A percentile compares a stretch with the other conserved stretches of the same genome.
Conservation (phyloP, 495 filamentous ascomycete genomes). For the Penicillium turbatum region DNA sequence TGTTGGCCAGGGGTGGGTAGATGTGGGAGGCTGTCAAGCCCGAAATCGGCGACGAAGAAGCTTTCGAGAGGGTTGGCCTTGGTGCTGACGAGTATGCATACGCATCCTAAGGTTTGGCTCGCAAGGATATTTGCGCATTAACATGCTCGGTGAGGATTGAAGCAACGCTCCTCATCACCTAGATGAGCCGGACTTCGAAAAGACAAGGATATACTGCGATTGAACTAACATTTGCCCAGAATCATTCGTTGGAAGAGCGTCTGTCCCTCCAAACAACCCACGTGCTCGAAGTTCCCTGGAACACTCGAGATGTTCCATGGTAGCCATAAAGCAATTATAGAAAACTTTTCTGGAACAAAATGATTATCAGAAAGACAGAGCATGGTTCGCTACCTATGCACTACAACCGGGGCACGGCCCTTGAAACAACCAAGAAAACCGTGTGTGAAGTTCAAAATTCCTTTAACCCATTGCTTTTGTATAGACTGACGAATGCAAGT, state of each 20-base stretch:
- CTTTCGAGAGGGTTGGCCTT: neutral
- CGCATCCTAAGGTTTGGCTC: neutral
- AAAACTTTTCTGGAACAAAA: neutral
- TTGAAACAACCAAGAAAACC: slow-evolving; percentile 6
- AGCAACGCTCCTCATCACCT: neutral
- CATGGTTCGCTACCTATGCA: neutral
- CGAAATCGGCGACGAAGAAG: neutral
- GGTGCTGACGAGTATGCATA: too few species aligned
- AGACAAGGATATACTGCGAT: neutral
- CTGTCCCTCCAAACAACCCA: neutral
- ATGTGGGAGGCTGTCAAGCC: neutral
- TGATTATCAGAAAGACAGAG: neutral
- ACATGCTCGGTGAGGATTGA: neutral
- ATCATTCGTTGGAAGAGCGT: neutral
- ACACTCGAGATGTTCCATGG: neutral
- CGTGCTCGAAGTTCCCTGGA: neutral
- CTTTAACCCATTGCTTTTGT: slow-evolving; percentile 40
- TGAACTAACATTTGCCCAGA: neutral
- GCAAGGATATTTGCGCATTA: neutral
- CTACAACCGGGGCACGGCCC: neutral
- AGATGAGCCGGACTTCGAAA: neutral
- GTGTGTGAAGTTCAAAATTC: slow-evolving; percentile 2
- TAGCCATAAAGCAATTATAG: slow-evolving; percentile 2
- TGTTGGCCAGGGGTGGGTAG: neutral
- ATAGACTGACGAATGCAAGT: slow-evolving; percentile 33